phyloP scores from a whole-genome alignment of 805 yeast species.

The Metschnikowia cerradonensis region DNA sequence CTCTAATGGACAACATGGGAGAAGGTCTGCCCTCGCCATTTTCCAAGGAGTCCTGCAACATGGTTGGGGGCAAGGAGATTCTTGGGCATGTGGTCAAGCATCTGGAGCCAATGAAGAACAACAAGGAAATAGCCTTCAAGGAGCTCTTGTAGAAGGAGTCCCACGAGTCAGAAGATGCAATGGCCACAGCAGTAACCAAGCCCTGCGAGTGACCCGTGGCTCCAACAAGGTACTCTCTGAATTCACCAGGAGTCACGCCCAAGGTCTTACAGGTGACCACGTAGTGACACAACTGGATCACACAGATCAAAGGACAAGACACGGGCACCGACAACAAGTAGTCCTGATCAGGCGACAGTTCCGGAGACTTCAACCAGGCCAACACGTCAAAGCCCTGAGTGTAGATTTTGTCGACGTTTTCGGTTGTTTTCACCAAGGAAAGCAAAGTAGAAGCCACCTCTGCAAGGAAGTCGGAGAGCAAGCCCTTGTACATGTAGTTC shows the following conservation, averaged over 20 bases:
- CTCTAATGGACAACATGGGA: slow-evolving; percentile 95
- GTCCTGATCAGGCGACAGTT: slow-evolving; percentile 83
- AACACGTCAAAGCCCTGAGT: slow-evolving; percentile 90
- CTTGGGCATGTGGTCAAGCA: slow-evolving; percentile 87
- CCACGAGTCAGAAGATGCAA: slow-evolving; percentile 82
- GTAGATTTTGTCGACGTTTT: slow-evolving; percentile 80
- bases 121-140: slow-evolving; percentile 72
- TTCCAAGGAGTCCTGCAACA: slow-evolving; percentile 85
- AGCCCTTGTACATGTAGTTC: slow-evolving; percentile 70
- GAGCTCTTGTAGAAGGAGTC: slow-evolving; percentile 69
- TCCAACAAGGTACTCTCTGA: slow-evolving; percentile 64
- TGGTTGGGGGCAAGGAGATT: slow-evolving; percentile 90
- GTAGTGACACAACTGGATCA: slow-evolving; percentile 91
- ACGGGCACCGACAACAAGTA: slow-evolving; percentile 88
- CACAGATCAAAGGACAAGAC: slow-evolving; percentile 95
- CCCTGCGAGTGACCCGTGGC: slow-evolving; percentile 91
- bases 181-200: slow-evolving; percentile 87
- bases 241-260: slow-evolving; percentile 86
- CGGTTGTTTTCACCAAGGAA: slow-evolving; percentile 62
- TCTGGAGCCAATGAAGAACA: slow-evolving; percentile 92
- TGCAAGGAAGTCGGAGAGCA: slow-evolving; percentile 66
- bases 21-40: slow-evolving; percentile 95
- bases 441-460: slow-evolving; percentile 67
- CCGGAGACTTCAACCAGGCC: slow-evolving; percentile 82
- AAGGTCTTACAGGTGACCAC: slow-evolving; percentile 80